Evolutionary conservation across 1,139 yeast genomes (phyloP).

Genomic region (Yamadazyma epiphylla): DNA sequence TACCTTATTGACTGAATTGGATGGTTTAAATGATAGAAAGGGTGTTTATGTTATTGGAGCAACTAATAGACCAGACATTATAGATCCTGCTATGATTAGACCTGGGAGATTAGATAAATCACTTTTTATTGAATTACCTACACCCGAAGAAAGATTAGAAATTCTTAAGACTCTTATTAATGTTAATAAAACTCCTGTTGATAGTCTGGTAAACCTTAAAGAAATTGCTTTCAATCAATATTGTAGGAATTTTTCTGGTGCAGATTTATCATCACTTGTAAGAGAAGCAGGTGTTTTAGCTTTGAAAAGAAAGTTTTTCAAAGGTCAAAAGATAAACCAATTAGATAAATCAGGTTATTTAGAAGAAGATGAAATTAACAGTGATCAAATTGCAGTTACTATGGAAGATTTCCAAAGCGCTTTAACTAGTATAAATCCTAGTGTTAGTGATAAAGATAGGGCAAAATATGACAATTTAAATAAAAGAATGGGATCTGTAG

Average conservation of each 20-base stretch:
- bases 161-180: conserved; percentile 74
- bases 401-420: conserved; percentile 69
- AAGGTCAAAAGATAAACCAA: conserved; percentile 44
- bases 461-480: conserved; percentile 65
- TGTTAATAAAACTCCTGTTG: conserved; percentile 73
- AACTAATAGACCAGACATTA: conserved; percentile 96
- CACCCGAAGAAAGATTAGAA: conserved; percentile 70
- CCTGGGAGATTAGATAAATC: conserved; percentile 97
- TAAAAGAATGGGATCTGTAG: conserved; percentile 42
- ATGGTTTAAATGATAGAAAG: conserved; percentile 87
- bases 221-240: conserved; percentile 69
- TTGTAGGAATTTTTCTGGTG: conserved; percentile 91
- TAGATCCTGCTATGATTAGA: conserved; percentile 96
- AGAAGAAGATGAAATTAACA: conserved; percentile 27
- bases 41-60: conserved; percentile 97
- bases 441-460: conserved; percentile 87
- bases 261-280: conserved; percentile 87
- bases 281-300: conserved; percentile 93
- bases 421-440: conserved; percentile 73
- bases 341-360: conserved; percentile 44
- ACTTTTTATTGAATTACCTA: conserved; percentile 84
- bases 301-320: conserved; percentile 65
- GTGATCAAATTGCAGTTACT: conserved; percentile 50
- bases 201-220: conserved; percentile 55
- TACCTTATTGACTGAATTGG: conserved; percentile 87